Conservation (phyloP, 2,329 filamentous ascomycete genomes). For the Parasarocladium wereldwijsianum region DNA sequence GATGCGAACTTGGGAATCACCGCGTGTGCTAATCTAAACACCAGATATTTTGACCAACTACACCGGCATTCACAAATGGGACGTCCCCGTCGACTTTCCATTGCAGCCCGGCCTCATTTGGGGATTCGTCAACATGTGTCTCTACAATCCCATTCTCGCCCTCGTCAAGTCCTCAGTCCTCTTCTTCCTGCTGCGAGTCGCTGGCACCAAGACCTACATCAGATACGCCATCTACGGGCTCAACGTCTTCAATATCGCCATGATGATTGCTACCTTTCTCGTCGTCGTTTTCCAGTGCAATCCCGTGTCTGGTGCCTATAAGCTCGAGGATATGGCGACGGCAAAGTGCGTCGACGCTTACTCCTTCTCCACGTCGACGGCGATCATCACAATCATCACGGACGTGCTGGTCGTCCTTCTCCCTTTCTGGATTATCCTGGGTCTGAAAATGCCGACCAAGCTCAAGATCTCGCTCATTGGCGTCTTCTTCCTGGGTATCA, state of each 20-base stretch:
- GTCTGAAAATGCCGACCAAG: conserved; percentile 20
- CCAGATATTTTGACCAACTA: conserved; percentile 1
- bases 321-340: conserved; percentile 8
- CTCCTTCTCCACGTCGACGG: conserved; percentile 1
- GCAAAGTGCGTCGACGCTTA: conserved; percentile 17
- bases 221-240: conserved; percentile 13
- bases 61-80: background rate
- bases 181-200: conserved; percentile 27
- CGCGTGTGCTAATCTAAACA: background rate
- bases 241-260: conserved; percentile 15
- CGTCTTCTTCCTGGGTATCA: conserved; percentile 21
- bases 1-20: background rate
- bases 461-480: conserved; percentile 23
- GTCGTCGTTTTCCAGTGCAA: conserved; percentile 24
- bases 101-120: background rate
- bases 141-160: conserved; percentile 29
- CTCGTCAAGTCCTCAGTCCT: conserved; percentile 29
- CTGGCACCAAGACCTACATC: conserved; percentile 21
- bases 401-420: conserved; percentile 23
- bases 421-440: conserved; percentile 24
- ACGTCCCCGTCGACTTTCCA: background rate
- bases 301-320: conserved; percentile 19
- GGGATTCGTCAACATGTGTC: conserved; percentile 17
- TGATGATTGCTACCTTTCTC: conserved; percentile 21
- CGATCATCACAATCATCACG: conserved; percentile 21